Percentiles rank a stretch among this genome's conserved stretches.
Evolutionary conservation across 2,329 filamentous ascomycete species (phyloP).

Genomic region (Hymenoscyphus infarciens): DNA sequence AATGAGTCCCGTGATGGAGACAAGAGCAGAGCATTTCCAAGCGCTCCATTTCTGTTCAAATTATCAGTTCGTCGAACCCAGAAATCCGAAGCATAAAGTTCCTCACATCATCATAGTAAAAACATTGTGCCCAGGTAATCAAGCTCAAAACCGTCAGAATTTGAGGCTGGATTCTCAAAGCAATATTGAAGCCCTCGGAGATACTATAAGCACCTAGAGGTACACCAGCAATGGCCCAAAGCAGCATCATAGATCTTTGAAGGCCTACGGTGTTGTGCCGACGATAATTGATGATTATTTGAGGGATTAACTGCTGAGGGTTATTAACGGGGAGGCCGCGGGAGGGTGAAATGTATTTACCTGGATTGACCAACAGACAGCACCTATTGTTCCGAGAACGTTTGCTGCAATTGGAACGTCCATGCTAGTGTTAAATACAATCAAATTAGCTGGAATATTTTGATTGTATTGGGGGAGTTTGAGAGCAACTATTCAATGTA

Average conservation of each 20-base stretch:
- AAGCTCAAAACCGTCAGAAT: constrained; percentile 35
- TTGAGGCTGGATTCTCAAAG: constrained; percentile 35
- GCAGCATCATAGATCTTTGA: constrained; percentile 68
- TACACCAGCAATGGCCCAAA: constrained; percentile 66
- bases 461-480: neutral
- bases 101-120: constrained; percentile 45
- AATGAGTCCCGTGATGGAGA: constrained; percentile 48
- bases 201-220: constrained; percentile 52
- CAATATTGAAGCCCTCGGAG: constrained; percentile 33
- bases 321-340: constrained; percentile 4
- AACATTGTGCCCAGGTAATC: constrained; percentile 36
- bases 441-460: neutral
- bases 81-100: too few species aligned
- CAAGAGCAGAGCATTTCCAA: constrained; percentile 45
- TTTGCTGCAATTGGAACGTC: constrained; percentile 54
- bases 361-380: constrained; percentile 65
- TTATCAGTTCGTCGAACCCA: neutral
- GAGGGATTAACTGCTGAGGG: constrained; percentile 56
- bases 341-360: constrained; percentile 39
- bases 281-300: constrained; percentile 65
- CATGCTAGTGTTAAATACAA: constrained; percentile 38
- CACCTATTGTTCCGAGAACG: constrained; percentile 56
- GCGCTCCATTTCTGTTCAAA: constrained; percentile 48
- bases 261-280: constrained; percentile 63
- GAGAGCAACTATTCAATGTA: neutral